Base-by-base conservation (phyloP, 164 flowering plant genomes). In the Dillenia suffruticosa region DNA sequence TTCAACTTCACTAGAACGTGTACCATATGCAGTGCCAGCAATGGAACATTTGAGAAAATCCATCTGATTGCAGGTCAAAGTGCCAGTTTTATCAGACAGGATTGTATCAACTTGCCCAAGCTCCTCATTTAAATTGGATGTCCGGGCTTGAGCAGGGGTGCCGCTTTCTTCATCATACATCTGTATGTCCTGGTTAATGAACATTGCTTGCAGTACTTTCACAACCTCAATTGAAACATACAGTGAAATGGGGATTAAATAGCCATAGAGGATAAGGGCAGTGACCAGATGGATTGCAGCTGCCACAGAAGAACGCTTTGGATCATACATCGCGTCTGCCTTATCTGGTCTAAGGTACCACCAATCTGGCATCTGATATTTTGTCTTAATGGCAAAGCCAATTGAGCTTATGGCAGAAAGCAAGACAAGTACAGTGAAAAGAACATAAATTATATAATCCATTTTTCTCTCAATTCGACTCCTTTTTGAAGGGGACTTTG, bases 41-140 rank as follows among this genome's bases (percentile, higher is more conserved):
- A 94, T 89, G 46, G 93, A 89, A 70, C 98, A 90, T 79, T 91
- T 94, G 4, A 86, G 72, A 69, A 91, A 94, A 58, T 90, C 97
- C 98, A 94, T 94, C 75, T 94, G 97, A 66, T 94, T 94, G 77
- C 98, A 88, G 17, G 98, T 92, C 61, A 92, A 76, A 48, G 98
- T 92, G 32, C 98, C 98, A 14, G 98, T 92, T 82, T 92, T 92
- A 76, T 92, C 96, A 51, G 98, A 86, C 17, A 89, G 88, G 68
- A 92, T 89, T 9, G 90, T 92, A 63, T 89, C 92, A 16, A 92
- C 96, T 75, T 89, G 96, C n/a, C 98, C 98, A 66, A 92, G 78
- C 75, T 92, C 98, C 80, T 92, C 98, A 63, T 92, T 92, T 72
- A 92, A 78, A 72, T 92, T 92, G 63, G 98, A 92, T 51, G 96